phyloP scores from a whole-genome alignment of 371 early-diverging fungal genomes.

The Syncephalastrum racemosum region DNA sequence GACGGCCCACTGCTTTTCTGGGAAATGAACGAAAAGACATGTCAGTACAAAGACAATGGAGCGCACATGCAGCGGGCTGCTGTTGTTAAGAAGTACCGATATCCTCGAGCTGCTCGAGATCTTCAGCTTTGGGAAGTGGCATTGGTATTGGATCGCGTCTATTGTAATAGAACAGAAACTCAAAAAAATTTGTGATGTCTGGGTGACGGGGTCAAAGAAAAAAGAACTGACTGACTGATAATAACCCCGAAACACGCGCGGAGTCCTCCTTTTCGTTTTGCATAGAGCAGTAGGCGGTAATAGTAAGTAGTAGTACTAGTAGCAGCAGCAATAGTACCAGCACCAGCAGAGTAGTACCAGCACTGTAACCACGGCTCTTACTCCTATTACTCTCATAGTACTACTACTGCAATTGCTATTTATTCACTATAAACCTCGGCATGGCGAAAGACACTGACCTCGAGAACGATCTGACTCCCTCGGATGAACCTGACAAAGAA shows the following conservation, averaged over 20 bases:
- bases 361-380: slow-evolving; percentile 10
- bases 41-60: no score
- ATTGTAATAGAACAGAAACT: not conserved
- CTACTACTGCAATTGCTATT: no score
- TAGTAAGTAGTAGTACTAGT: no score
- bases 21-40: no score
- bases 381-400: no score
- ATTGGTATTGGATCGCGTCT: slow-evolving; percentile 28
- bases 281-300: not conserved
- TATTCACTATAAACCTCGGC: no score
- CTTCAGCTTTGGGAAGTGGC: slow-evolving; percentile 76
- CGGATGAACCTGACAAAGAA: slow-evolving; percentile 33
- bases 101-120: slow-evolving; percentile 76
- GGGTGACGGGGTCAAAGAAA: not conserved
- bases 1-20: slow-evolving; percentile 93
- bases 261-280: not conserved
- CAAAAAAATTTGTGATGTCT: not conserved
- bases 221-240: not conserved
- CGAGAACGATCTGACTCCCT: no score
- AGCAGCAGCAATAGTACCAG: no score
- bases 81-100: slow-evolving; percentile 61
- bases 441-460: no score
- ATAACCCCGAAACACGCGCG: slow-evolving; percentile 1
- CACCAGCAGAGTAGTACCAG: no score
- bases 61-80: not conserved